These are phyloP conservation scores for Pythium coloratum DNA, from an alignment of 352 stramenopile genomes.

Conservation along the genomic window DNA sequence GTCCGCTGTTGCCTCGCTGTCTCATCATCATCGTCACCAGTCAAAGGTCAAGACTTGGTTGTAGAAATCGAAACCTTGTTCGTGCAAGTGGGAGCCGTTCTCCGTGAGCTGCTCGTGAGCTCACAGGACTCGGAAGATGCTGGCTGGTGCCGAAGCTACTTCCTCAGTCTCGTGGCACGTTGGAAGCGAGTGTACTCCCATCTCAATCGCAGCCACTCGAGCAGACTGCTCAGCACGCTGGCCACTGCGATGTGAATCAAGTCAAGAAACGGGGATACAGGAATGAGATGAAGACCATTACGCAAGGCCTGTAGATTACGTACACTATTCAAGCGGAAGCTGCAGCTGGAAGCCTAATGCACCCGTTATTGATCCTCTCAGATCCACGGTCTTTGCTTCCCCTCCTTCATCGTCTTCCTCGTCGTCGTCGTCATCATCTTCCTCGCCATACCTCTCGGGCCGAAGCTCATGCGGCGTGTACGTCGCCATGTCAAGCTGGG, in stretches of 20 bases:
- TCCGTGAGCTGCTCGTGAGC: background rate
- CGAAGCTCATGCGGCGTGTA: background rate
- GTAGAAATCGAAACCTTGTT: background rate
- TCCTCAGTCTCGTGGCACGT: background rate
- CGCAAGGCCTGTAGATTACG: background rate
- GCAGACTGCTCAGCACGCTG: background rate
- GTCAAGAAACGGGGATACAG: background rate
- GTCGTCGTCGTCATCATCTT: slow-evolving; percentile 16
- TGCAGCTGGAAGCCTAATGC: background rate
- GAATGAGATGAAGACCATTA: background rate
- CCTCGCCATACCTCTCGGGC: slow-evolving; percentile 7
- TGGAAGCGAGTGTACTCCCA: slow-evolving; percentile 9
- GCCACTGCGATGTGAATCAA: background rate
- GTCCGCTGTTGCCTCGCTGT: slow-evolving; percentile 4
- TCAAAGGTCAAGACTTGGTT: background rate
- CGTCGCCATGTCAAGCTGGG: slow-evolving; percentile 19
- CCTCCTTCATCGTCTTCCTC: slow-evolving; percentile 6
- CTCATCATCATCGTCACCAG: background rate
- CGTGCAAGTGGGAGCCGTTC: background rate
- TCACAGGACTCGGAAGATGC: background rate
- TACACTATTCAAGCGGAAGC: background rate
- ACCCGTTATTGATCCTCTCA: background rate
- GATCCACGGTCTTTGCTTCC: background rate
- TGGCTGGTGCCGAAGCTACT: background rate
- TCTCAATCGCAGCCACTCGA: background rate